Evolutionary conservation across 305 asterid species (phyloP).

Genomic region (Fraxinus angustifolia): DNA sequence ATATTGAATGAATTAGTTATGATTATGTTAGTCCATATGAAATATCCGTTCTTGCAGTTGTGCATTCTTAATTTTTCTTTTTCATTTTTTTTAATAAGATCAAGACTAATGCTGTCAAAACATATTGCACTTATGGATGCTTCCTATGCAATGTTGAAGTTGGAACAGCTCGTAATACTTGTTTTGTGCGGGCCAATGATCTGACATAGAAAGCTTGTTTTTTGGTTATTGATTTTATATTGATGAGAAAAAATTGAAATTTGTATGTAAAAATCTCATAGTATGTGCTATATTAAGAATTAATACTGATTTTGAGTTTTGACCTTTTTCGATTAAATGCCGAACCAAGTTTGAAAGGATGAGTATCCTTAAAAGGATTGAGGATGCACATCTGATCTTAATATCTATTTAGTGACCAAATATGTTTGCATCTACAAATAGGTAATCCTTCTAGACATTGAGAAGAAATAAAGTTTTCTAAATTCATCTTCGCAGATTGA

Average conservation of each 20-base stretch:
- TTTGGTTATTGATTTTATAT: not conserved
- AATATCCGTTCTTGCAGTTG: too few relatives aligned
- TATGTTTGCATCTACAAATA: not conserved
- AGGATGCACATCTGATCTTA: not conserved
- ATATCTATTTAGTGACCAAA: not conserved
- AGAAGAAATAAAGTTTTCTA: not conserved
- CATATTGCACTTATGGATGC: not conserved
- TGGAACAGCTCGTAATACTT: not conserved
- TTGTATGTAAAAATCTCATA: too few relatives aligned
- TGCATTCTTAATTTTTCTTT: not conserved
- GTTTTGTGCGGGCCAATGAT: not conserved
- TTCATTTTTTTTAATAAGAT: not conserved
- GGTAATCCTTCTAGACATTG: not conserved
- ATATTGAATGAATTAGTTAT: too few relatives aligned
- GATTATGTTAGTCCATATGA: too few relatives aligned
- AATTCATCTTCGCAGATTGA: not conserved
- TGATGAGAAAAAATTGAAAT: not conserved
- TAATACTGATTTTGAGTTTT: too few relatives aligned
- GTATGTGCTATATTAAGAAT: not conserved
- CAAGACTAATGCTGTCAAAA: not conserved
- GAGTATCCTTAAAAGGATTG: not conserved
- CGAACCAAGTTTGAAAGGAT: not conserved
- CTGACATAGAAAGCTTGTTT: not conserved
- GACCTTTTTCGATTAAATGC: too few relatives aligned
- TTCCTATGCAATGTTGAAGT: not conserved